Percentiles rank a stretch among this genome's conserved stretches.
Conservation (phyloP, 1,284 basidiomycete species). For the Laetiporus sulphureus region DNA sequence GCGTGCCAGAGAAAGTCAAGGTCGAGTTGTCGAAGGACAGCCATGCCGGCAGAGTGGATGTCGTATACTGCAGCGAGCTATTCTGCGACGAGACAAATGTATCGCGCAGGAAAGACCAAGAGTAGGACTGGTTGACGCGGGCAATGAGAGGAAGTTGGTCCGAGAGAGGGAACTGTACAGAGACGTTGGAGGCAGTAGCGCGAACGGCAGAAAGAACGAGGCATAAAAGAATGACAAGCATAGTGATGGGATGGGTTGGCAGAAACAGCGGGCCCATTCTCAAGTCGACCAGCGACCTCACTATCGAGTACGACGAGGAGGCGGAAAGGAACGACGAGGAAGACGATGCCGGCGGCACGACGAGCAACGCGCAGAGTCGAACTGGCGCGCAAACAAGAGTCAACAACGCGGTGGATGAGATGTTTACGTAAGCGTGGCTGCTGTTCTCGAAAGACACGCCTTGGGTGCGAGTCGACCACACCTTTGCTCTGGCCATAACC, state of each 20-base stretch:
- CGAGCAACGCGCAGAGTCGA: background rate
- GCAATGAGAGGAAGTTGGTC: slow-evolving; percentile 61
- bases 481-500: background rate
- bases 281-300: slow-evolving; percentile 48
- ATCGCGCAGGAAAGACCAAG: slow-evolving; percentile 54
- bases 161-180: slow-evolving; percentile 43
- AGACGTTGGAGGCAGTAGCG: slow-evolving; percentile 35
- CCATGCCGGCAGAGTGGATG: slow-evolving; percentile 54
- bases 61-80: slow-evolving; percentile 36
- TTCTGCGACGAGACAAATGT: slow-evolving; percentile 53
- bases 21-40: slow-evolving; percentile 52
- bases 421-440: too few relatives aligned
- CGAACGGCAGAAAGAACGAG: slow-evolving; percentile 30
- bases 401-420: too few relatives aligned
- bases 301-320: slow-evolving; percentile 7
- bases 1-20: slow-evolving; percentile 51
- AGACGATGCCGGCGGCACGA: slow-evolving; percentile 1
- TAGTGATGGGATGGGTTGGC: slow-evolving; percentile 45
- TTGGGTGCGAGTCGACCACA: too few relatives aligned
- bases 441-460: too few relatives aligned
- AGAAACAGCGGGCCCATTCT: slow-evolving; percentile 35
- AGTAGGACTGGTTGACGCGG: slow-evolving; percentile 48
- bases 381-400: background rate
- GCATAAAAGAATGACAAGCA: slow-evolving; percentile 53
- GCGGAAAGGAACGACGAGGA: slow-evolving; percentile 2